Evolutionary conservation across 805 yeast species (phyloP), one percentile per base, ranked within the genome.

Genomic region (Sungouiozyma intestinalis): DNA sequence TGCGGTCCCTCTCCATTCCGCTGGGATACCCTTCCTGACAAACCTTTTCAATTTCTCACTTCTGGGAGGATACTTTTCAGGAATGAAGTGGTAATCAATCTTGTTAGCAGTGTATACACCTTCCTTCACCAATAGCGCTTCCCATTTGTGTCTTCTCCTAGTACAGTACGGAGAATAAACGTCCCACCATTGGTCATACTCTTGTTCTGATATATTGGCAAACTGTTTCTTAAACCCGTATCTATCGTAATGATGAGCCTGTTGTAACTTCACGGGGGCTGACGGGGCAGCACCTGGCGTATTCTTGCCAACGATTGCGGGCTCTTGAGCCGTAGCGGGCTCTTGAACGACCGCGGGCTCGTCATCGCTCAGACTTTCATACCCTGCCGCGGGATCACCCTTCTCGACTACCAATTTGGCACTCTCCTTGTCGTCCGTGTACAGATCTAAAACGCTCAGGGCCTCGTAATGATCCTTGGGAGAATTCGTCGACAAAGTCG

Each of bases 1-100:
- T 0, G 97, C 96, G 49, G 76, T 75, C 1, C 98, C 98, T 50
- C 98, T 69, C 97, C 96, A 90, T 57, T 86, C 96, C 0, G 95
- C 88, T 0, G 98, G 97, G 9, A 90, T 80, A 11, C 98, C 98
- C 58, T 84, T 84, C 43, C 97, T 73, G 11, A 92, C 76, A 53
- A 85, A 80, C 45, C 94, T 73, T 54, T 83, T 81, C 48, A 86
- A 68, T 50, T 82, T 85, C 45, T 81, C 88, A 3, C 87, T 81
- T 46, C 73, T 74, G 1, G 90, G 77, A 0, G 95, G 95, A 50
- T 81, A 85, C 48, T 85, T 61, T 0, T 68, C 64, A 1, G 94
- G 92, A 1, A 92, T 90, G 5, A 60, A 63, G 29, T 71, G 76
- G 37, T 68, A 63, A 4, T 65, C 58, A 9, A 62, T 49, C 5